Evolutionary conservation across 306 rosid genomes (phyloP).

Genomic region (Vigna unguiculata): DNA sequence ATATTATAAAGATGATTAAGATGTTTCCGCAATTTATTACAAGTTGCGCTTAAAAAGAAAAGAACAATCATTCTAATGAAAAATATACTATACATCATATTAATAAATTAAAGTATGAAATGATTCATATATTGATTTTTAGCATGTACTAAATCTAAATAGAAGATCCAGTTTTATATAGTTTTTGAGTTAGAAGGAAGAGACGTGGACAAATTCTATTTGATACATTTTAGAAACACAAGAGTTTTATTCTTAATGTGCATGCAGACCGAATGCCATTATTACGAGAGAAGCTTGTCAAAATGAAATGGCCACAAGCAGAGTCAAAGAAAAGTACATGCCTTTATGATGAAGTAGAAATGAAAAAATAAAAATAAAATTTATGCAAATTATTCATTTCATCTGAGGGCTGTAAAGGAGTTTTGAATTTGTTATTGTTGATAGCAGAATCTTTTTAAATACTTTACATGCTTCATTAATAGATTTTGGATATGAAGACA

Average conservation of each 20-base stretch:
- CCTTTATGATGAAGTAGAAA: constrained; percentile 11
- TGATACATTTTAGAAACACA: not conserved
- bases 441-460: constrained; percentile 26
- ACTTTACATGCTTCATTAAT: not conserved
- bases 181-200: not conserved
- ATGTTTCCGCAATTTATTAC: not conserved
- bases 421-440: not conserved
- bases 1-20: not conserved
- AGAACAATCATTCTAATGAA: no score
- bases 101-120: not conserved
- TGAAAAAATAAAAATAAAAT: not conserved
- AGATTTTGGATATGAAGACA: no score
- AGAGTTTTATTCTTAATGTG: constrained; percentile 13
- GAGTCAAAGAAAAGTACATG: constrained; percentile 15
- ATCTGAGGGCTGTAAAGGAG: constrained; percentile 31
- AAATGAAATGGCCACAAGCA: constrained; percentile 8
- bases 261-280: not conserved
- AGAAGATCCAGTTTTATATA: not conserved
- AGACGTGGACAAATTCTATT: not conserved
- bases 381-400: not conserved
- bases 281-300: constrained; percentile 8
- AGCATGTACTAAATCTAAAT: not conserved
- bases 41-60: not conserved
- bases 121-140: not conserved
- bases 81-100: not conserved